phyloP scores from a whole-genome alignment of 441 rosid species.

The Adansonia rubrostipa region DNA sequence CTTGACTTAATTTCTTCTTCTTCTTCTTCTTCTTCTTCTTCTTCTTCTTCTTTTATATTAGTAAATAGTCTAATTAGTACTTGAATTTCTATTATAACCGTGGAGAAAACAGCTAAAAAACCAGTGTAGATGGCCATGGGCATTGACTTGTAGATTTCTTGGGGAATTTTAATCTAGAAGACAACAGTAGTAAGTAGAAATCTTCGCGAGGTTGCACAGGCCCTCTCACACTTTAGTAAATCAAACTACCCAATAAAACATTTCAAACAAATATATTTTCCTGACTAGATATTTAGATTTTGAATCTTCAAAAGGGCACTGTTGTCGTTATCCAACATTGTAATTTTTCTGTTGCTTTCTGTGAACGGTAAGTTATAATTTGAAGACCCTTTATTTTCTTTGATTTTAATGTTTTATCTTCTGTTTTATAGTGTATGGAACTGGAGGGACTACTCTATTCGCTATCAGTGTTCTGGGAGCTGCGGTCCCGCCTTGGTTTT shows the following conservation, averaged over 20 bases:
- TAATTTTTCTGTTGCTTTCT: not conserved
- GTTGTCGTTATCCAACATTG: not conserved
- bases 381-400: not conserved
- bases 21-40: too few relatives aligned
- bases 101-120: not conserved
- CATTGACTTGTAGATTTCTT: not conserved
- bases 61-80: too few relatives aligned
- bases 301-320: not conserved
- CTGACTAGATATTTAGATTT: not conserved
- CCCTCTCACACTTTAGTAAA: not conserved
- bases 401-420: conserved; percentile 9
- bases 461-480: conserved; percentile 72
- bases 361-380: conserved; percentile 4
- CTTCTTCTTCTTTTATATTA: too few relatives aligned
- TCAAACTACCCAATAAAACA: not conserved
- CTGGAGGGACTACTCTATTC: conserved; percentile 85
- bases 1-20: not conserved
- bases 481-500: conserved; percentile 82
- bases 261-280: not conserved
- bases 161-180: too few relatives aligned
- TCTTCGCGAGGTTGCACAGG: not conserved
- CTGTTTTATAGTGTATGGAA: conserved; percentile 62
- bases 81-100: not conserved
- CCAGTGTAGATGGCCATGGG: not conserved
- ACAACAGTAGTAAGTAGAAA: too few relatives aligned